Base-by-base conservation (phyloP, 202 grass and related monocot genomes). In the Sporobolus alterniflorus region DNA sequence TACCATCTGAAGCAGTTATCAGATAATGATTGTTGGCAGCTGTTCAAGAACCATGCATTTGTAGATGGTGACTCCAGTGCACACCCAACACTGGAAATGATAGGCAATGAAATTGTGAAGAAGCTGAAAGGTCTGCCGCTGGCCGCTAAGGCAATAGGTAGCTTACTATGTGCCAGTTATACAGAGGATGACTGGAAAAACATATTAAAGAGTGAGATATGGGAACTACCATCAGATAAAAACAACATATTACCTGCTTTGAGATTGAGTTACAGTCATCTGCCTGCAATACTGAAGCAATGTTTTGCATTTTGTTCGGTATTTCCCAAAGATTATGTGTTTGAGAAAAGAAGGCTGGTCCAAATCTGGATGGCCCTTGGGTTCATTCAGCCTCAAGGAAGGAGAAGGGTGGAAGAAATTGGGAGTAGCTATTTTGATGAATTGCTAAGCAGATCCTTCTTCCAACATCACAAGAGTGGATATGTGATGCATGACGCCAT, bases 401-500 rank as follows among this genome's bases (percentile, higher is more conserved):
- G 80, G 24, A 90, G 67, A 78, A 81, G 73, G 20, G 55, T 90
- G 60, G 94, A 97, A 71, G 89, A 92, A 28, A 76, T 85, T 54
- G 94, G 94, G n/a, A 83, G 78, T 39, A 79, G 68, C 62, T 97
- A 90, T 75, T 97, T 94, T 65, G 87, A 92, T 70, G 94, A 97
- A 71, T 67, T 97, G 18, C 11, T 92, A 50, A 82, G 80, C 46
- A 97, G 91, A 73, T 97, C 87, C 69, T 94, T 97, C 82, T 97
- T 97, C 68, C 89, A 94, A 69, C 17, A 57, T 43, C 85, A 92
- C 30, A 94, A 87, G 71, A 71, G 73, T 34, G 83, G 78, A 63
- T 94, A 86, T 85, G 89, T 94, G 64, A 97, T 97, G 94, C 91
- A 94, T 76, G 89, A 97, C 76, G 87, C 89, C 62, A 94, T 97